Evolutionary conservation across 108 stramenopile genomes (phyloP).

Genomic region (Schizochytrium sp.): DNA sequence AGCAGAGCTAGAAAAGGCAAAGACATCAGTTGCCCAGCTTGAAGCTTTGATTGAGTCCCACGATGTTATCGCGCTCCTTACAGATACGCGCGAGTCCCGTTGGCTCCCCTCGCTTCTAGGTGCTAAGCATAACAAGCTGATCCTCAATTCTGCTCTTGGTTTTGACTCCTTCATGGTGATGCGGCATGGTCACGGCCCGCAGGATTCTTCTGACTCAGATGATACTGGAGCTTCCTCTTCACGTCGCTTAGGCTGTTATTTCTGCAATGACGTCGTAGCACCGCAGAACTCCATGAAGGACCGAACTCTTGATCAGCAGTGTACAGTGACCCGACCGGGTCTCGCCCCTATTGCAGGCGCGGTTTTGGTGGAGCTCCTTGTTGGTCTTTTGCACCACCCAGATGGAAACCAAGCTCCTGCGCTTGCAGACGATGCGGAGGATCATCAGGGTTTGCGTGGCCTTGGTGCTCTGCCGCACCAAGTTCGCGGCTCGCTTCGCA

Average conservation of each 20-base stretch:
- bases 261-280: slow-evolving; percentile 97
- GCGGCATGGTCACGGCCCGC: slow-evolving; percentile 85
- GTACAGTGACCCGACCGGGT: slow-evolving; percentile 98
- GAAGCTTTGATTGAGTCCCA: slow-evolving; percentile 80
- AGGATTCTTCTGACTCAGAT: no score
- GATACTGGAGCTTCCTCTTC: background rate
- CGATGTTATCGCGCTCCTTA: slow-evolving; percentile 94
- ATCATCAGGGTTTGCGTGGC: slow-evolving; percentile 47
- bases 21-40: slow-evolving; percentile 78
- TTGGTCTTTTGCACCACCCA: slow-evolving; percentile 91
- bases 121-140: slow-evolving; percentile 83
- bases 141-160: slow-evolving; percentile 96
- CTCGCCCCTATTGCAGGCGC: slow-evolving; percentile 93
- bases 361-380: slow-evolving; percentile 93
- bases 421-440: slow-evolving; percentile 65
- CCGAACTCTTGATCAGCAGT: slow-evolving; percentile 98
- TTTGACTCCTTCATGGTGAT: slow-evolving; percentile 96
- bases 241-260: slow-evolving; percentile 92
- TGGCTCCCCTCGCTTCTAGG: slow-evolving; percentile 99
- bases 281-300: slow-evolving; percentile 93
- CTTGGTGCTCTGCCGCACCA: slow-evolving; percentile 89
- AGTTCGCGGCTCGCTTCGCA: slow-evolving; percentile 90
- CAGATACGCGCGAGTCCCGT: slow-evolving; percentile 95
- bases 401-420: slow-evolving; percentile 73
- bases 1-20: slow-evolving; percentile 66